phyloP scores from a whole-genome alignment of 176 grass and related monocot genomes.

The Triticum aestivum region DNA sequence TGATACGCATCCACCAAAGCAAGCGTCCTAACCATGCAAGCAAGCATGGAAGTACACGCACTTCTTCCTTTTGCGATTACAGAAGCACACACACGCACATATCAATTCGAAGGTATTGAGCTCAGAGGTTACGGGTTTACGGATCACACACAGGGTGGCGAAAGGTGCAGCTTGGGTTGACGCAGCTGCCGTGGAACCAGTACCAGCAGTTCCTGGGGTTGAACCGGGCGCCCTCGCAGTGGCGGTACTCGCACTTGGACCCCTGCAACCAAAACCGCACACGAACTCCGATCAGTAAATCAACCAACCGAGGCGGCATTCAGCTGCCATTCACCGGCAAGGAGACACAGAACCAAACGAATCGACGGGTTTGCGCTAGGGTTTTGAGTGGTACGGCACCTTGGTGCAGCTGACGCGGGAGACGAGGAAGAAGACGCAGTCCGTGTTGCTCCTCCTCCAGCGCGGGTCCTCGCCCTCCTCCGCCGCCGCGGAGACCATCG shows the following conservation, averaged over 20 bases:
- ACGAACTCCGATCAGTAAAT: neutral
- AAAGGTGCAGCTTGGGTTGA: conserved; percentile 51
- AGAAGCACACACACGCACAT: neutral
- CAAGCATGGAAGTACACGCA: neutral
- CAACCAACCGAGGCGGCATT: neutral
- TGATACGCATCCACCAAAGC: neutral
- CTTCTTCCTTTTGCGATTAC: neutral
- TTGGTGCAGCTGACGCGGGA: conserved; percentile 37
- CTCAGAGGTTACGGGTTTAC: neutral
- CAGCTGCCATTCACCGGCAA: neutral
- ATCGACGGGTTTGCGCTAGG: conserved; percentile 1
- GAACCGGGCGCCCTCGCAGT: conserved; percentile 47
- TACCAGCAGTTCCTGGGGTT: conserved; percentile 47
- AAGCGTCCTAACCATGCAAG: neutral
- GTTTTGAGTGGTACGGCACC: conserved; percentile 27
- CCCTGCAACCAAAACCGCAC: conserved; percentile 39
- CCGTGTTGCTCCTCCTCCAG: conserved; percentile 23
- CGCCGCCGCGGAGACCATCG: neutral
- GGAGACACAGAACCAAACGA: neutral
- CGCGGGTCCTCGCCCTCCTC: conserved; percentile 9
- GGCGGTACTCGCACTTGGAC: conserved; percentile 41
- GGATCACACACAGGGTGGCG: conserved; percentile 44
- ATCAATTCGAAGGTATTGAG: conserved; percentile 2
- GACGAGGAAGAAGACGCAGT: conserved; percentile 39
- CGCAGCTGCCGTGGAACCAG: conserved; percentile 45